Evolutionary conservation across 805 yeast species (phyloP).

Genomic region (Metschnikowia proteae): DNA sequence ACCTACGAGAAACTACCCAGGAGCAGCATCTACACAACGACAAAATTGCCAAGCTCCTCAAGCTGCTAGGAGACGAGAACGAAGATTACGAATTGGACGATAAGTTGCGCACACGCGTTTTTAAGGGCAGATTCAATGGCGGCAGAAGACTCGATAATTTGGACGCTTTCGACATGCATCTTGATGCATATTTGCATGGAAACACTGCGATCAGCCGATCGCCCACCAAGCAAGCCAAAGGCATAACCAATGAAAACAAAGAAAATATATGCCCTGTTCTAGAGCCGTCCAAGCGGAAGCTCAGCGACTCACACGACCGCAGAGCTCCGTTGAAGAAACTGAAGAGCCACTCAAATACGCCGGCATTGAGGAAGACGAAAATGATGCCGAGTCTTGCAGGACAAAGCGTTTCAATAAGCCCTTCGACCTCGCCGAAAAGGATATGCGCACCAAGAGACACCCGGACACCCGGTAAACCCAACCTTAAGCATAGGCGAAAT

Average conservation of each 20-base stretch:
- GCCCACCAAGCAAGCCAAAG: slow-evolving; percentile 10
- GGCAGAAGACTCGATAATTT: slow-evolving; percentile 10
- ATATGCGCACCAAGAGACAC: slow-evolving; percentile 40
- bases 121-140: slow-evolving; percentile 19
- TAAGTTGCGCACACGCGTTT: slow-evolving; percentile 18
- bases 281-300: slow-evolving; percentile 28
- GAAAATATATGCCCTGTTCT: slow-evolving; percentile 29
- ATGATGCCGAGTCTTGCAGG: slow-evolving; percentile 14
- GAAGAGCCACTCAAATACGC: slow-evolving; percentile 20
- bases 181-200: slow-evolving; percentile 18
- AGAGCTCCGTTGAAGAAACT: slow-evolving; percentile 9
- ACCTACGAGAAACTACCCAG: slow-evolving; percentile 17
- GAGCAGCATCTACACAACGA: slow-evolving; percentile 26
- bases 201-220: slow-evolving; percentile 10
- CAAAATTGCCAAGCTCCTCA: slow-evolving; percentile 37
- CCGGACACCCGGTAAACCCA: slow-evolving; percentile 30
- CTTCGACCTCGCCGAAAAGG: slow-evolving; percentile 34
- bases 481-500: slow-evolving; percentile 21
- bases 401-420: neutral
- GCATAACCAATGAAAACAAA: slow-evolving; percentile 21
- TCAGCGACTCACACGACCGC: slow-evolving; percentile 7
- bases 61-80: slow-evolving; percentile 28
- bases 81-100: slow-evolving; percentile 20
- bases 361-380: slow-evolving; percentile 27
- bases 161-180: slow-evolving; percentile 18